Evolutionary conservation across 108 stramenopile genomes (phyloP), one percentile per base, ranked within the genome.

Genomic region (Nitzschia inconspicua): DNA sequence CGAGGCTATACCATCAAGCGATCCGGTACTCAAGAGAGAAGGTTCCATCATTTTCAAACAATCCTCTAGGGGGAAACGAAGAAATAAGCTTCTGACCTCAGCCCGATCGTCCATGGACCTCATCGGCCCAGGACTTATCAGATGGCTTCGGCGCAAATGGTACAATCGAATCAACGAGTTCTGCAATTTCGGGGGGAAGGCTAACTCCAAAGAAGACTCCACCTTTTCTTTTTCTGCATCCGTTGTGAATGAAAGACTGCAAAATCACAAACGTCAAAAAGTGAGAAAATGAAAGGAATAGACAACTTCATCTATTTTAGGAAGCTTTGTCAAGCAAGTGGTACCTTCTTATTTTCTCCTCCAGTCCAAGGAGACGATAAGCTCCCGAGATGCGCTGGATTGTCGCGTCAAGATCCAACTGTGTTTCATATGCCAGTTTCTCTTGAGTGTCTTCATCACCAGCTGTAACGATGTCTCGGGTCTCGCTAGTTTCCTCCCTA

Each of bases 21-120:
- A 60, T 24, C 76, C 72, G 3, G 74, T 72, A 44, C 78, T 73
- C 78, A 71, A 83, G 20, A 83, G 39, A 18, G 57, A 44, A 3
- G 78, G 78, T 25, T 75, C 75, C 78, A 79, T 79, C 76, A 78
- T 83, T 23, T 47, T 47, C 13, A 83, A 52, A 35, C 82, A 79
- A 39, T 79, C 82, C 20, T 73, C 72, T 19, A 79, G 34, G 0
- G 82, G 82, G 27, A 83, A 65, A 16, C 82, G 75, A 47, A 83
- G 51, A 40, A 83, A 83, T 14, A 83, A 44, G 27, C 49, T 55
- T 13, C 82, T 70, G 9, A 57, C 52, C 23, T 68, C 72, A 4
- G 75, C 78, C 16, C 82, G 75, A 50, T 83, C 82, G 37, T 83
- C 82, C 51, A 66, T 52, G 30, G 78, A 77, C 40, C 64, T 72